phyloP scores from a whole-genome alignment of 2,329 filamentous ascomycete species.

The Gaeumannomyces sp. region DNA sequence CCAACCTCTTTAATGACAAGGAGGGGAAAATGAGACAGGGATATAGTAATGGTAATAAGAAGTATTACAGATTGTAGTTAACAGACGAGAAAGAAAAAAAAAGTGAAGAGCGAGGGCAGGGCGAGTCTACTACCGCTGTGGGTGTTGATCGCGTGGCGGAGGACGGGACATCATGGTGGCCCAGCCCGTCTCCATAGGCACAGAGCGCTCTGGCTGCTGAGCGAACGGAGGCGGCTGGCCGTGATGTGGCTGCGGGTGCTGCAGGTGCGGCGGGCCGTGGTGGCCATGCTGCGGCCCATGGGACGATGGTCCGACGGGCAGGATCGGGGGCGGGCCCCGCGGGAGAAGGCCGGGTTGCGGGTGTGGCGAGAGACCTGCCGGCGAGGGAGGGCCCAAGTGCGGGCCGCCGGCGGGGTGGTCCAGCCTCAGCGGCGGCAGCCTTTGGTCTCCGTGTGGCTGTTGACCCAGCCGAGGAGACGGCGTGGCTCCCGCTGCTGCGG shows the following conservation, averaged over 20 bases:
- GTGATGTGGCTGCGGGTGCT: slow-evolving; percentile 1
- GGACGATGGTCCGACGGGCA: background rate
- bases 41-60: background rate
- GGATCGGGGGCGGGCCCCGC: background rate
- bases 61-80: background rate
- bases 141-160: background rate
- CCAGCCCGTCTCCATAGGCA: background rate
- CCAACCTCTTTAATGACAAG: slow-evolving; percentile 5
- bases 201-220: background rate
- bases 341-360: slow-evolving; percentile 5
- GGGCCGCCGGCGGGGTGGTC: slow-evolving; percentile 26
- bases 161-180: background rate
- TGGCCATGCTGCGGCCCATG: background rate
- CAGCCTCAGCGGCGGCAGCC: slow-evolving; percentile 44
- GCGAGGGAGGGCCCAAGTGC: background rate
- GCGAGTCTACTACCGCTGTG: background rate
- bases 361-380: background rate
- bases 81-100: background rate
- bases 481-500: slow-evolving; percentile 31
- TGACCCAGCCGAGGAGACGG: slow-evolving; percentile 26
- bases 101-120: background rate
- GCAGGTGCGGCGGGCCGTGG: slow-evolving; percentile 2
- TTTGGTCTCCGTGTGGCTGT: slow-evolving; percentile 30
- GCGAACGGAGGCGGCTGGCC: background rate
- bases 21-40: background rate